Conservation (phyloP, 2,329 filamentous ascomycete genomes). For the Fusarium beomiforme region DNA sequence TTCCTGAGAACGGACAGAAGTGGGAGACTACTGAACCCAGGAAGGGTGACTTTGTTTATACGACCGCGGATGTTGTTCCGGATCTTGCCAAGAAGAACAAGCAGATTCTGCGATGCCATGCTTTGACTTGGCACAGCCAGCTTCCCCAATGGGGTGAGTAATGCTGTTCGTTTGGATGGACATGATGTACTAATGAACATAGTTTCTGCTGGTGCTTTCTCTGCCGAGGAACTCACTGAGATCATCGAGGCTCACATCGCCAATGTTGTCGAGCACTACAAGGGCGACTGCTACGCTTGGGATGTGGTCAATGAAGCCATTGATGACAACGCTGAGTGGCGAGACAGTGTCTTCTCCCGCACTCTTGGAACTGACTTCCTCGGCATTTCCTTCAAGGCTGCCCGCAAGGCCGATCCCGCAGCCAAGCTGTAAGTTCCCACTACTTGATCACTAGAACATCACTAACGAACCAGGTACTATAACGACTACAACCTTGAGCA, state of each 20-base stretch:
- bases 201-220: slow-evolving; percentile 58
- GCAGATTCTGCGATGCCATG: slow-evolving; percentile 71
- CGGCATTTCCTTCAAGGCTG: slow-evolving; percentile 65
- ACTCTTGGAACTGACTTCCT: slow-evolving; percentile 67
- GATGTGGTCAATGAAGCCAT: slow-evolving; percentile 74
- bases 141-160: slow-evolving; percentile 43
- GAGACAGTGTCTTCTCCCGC: slow-evolving; percentile 63
- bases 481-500: slow-evolving; percentile 71
- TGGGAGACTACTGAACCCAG: slow-evolving; percentile 71
- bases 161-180: rapidly evolving
- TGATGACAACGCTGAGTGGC: slow-evolving; percentile 65
- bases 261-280: slow-evolving; percentile 66
- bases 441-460: rapidly evolving
- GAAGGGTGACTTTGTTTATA: slow-evolving; percentile 66
- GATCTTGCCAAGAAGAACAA: slow-evolving; percentile 58
- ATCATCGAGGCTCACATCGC: slow-evolving; percentile 66
- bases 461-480: slow-evolving; percentile 49
- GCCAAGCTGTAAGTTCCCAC: slow-evolving; percentile 59
- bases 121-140: slow-evolving; percentile 59
- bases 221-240: slow-evolving; percentile 63
- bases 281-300: slow-evolving; percentile 70
- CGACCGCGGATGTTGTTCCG: slow-evolving; percentile 63
- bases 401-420: slow-evolving; percentile 62
- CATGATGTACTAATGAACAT: background rate
- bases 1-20: slow-evolving; percentile 71